Evolutionary conservation across 2,329 filamentous ascomycete species (phyloP).

Genomic region (Pyricularia grisea): DNA sequence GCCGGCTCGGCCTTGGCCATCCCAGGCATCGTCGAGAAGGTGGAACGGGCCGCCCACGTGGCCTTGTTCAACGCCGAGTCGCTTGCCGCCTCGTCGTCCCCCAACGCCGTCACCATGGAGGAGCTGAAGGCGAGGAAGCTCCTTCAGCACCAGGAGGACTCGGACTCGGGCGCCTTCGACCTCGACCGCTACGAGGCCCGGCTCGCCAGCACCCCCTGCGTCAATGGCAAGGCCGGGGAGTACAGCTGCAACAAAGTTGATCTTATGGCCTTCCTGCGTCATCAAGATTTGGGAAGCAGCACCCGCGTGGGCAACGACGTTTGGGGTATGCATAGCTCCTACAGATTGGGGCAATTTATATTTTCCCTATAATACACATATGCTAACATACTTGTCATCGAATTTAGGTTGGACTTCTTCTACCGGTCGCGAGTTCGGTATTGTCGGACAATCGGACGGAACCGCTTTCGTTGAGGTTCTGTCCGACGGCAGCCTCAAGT

Average conservation of each 20-base stretch:
- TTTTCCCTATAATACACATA: background rate
- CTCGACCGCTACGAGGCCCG: background rate
- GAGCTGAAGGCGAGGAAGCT: background rate
- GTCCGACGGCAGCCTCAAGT: slow-evolving; percentile 36
- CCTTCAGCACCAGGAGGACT: background rate
- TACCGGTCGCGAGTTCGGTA: slow-evolving; percentile 42
- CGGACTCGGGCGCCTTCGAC: background rate
- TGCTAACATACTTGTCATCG: background rate
- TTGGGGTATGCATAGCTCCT: background rate
- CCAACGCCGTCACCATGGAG: background rate
- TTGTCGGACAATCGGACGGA: slow-evolving; percentile 43
- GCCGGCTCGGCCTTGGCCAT: slow-evolving; percentile 1
- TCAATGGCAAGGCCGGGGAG: slow-evolving; percentile 2
- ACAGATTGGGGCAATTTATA: background rate
- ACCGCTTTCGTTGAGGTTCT: slow-evolving; percentile 44
- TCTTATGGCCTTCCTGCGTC: slow-evolving; percentile 2
- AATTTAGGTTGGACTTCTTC: slow-evolving; percentile 38
- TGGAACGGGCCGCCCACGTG: background rate
- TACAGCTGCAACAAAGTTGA: slow-evolving; percentile 4
- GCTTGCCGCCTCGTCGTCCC: background rate
- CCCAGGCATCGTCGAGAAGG: background rate
- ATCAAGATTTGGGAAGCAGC: slow-evolving; percentile 3
- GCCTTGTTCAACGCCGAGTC: background rate
- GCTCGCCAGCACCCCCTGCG: background rate
- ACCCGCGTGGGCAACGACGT: background rate